Conservation (phyloP, 352 stramenopile genomes). For the Phytophthora fragariae region DNA sequence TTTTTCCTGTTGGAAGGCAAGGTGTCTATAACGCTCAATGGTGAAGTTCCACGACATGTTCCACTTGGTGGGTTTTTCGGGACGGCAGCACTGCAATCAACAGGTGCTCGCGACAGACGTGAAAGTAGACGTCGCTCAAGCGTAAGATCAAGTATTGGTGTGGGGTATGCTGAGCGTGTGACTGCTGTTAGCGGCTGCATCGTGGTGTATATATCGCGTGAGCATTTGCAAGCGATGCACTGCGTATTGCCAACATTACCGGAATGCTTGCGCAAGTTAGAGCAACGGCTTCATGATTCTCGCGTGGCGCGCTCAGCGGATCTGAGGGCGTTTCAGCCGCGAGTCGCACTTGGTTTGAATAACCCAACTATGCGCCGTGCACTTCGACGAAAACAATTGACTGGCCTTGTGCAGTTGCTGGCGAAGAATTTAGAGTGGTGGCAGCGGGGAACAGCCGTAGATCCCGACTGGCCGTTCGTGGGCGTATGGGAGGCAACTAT, state of each 20-base stretch:
- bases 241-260: conserved; percentile 41
- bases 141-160: neutral
- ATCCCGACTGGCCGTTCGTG: conserved; percentile 60
- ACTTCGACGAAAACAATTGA: conserved; percentile 30
- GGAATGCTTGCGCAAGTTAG: conserved; percentile 34
- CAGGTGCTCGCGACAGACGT: conserved; percentile 1
- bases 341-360: conserved; percentile 29
- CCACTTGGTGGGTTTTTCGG: conserved; percentile 62
- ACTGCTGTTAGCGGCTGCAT: conserved; percentile 64
- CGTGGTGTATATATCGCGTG: conserved; percentile 53
- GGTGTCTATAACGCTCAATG: conserved; percentile 41
- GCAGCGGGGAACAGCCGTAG: conserved; percentile 43
- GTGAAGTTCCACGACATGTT: conserved; percentile 34
- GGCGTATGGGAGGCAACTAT: conserved; percentile 61
- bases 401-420: conserved; percentile 21
- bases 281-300: conserved; percentile 39
- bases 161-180: conserved; percentile 50
- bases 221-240: conserved; percentile 57
- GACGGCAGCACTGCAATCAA: conserved; percentile 41
- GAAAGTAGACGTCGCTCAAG: conserved; percentile 24
- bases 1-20: conserved; percentile 66
- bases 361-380: conserved; percentile 32
- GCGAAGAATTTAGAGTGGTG: conserved; percentile 47
- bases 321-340: conserved; percentile 34
- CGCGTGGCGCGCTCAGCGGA: conserved; percentile 44